Base-by-base conservation (phyloP, 768 basidiomycete genomes). In the Pleurotus citrinopileatus region DNA sequence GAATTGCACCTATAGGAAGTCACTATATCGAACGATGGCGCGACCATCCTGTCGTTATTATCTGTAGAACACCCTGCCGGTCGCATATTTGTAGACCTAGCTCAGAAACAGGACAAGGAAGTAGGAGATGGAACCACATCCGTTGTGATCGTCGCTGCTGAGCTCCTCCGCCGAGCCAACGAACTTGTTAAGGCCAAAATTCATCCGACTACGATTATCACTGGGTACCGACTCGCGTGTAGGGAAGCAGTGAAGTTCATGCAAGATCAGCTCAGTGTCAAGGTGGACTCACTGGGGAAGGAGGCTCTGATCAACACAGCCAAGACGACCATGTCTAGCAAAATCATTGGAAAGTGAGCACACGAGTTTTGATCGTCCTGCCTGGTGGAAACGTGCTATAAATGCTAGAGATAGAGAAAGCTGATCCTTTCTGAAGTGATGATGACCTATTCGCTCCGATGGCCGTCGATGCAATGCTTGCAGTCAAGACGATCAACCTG, bases 101-200 rank as follows among this genome's bases (percentile, higher is more conserved):
- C 97, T 1, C 95, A 98, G 72, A 98, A 98, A 65, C 95, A 98
- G 71, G 97, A 99, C 71, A 97, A 95, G 68, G 97, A 99, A 72
- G 97, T 99, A 8, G 97, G 97, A 32, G 97, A 99, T 73, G 97
- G 97, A 12, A 99, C 97, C 6, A 99, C 97, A 2, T 98, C 94
- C 20, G 97, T 99, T 38, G 97, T 99, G 44, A 91, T 99, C 61
- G 82, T 99, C 66, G 95, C 95, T 52, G 94, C 97, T n/a, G 97
- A 98, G 70, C 83, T 98, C 42, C 79, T 98, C 60, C 87, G 92
- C 57, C 84, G 97, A 52, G 97, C 96, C 53, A 98, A 98, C 67
- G 97, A 98, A 67, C 87, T 99, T 40, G 94, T 99, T 60, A 93
- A 97, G 73, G 87, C 92, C 60, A 98, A 94, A 72, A 98, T 99